Conservation (phyloP, 2,329 filamentous ascomycete species). For the Fusarium sp. region DNA sequence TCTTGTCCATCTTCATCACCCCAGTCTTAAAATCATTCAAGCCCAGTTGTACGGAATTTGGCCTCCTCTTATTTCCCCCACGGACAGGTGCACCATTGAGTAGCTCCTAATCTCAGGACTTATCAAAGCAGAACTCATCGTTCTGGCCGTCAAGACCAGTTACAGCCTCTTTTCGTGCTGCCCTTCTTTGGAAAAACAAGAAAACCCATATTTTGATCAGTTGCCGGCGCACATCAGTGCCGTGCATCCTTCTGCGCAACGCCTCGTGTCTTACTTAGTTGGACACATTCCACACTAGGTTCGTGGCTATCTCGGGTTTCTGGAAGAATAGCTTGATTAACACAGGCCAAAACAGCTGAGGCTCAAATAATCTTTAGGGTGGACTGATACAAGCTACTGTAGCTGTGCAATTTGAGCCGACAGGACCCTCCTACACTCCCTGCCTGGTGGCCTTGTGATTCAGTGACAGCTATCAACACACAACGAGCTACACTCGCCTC, state of each 20-base stretch:
- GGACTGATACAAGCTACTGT: neutral
- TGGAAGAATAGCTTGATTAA: neutral
- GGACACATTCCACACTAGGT: neutral
- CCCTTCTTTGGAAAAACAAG: neutral
- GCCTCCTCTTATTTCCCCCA: neutral
- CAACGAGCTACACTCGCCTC: neutral
- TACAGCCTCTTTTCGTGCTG: neutral
- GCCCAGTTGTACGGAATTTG: neutral
- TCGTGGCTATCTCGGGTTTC: neutral
- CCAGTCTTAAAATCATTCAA: neutral
- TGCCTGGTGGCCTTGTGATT: neutral
- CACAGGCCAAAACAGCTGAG: neutral
- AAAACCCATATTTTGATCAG: neutral
- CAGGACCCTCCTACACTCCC: neutral
- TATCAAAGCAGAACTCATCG: neutral
- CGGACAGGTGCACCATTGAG: neutral
- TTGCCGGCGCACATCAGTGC: neutral
- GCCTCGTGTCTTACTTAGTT: neutral
- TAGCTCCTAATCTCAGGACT: neutral
- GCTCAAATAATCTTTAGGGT: neutral
- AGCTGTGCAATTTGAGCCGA: neutral
- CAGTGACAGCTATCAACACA: neutral
- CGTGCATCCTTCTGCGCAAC: neutral
- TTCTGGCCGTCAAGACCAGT: neutral
- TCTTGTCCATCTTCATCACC: neutral